A percentile compares a stretch with the other conserved stretches of the same genome.
These are phyloP conservation scores for Volutella citrinella DNA, from an alignment of 2,329 filamentous ascomycete genomes.

Conservation along the genomic window DNA sequence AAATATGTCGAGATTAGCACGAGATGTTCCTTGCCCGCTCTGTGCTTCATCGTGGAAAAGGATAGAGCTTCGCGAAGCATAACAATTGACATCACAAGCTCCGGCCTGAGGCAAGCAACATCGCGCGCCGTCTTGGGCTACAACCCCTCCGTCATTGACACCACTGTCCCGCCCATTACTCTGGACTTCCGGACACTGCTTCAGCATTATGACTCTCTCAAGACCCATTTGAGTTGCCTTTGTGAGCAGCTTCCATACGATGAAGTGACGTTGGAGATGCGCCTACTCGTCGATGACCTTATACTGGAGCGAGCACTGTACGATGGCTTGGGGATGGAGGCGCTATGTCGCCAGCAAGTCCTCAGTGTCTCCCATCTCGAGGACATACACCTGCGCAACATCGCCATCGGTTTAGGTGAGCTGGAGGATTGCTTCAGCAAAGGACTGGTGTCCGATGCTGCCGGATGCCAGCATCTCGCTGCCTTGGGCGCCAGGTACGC, in stretches of 20 bases:
- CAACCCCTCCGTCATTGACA: background rate
- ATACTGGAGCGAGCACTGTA: slow-evolving; percentile 26
- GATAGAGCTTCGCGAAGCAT: slow-evolving; percentile 17
- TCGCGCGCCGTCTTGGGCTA: slow-evolving; percentile 33
- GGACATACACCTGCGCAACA: slow-evolving; percentile 24
- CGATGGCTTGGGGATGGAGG: slow-evolving; percentile 23
- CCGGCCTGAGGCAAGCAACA: slow-evolving; percentile 34
- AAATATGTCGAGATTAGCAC: slow-evolving; percentile 22
- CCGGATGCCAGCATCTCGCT: slow-evolving; percentile 13
- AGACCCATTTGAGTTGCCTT: slow-evolving; percentile 13
- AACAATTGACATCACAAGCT: slow-evolving; percentile 28
- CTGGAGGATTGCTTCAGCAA: slow-evolving; percentile 26
- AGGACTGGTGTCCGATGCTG: slow-evolving; percentile 19
- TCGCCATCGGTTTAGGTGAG: slow-evolving; percentile 24
- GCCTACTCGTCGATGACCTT: slow-evolving; percentile 24
- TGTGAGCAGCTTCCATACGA: slow-evolving; percentile 7
- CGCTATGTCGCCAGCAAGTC: slow-evolving; percentile 13
- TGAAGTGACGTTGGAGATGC: slow-evolving; percentile 21
- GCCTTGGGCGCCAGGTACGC: slow-evolving; percentile 19
- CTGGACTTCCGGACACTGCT: slow-evolving; percentile 23
- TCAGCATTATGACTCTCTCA: slow-evolving; percentile 21
- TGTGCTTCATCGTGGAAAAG: slow-evolving; percentile 28
- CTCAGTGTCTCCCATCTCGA: slow-evolving; percentile 22
- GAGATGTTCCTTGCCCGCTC: slow-evolving; percentile 12
- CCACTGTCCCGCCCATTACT: slow-evolving; percentile 7